A percentile compares a stretch with the other conserved stretches of the same genome.
phyloP scores from a whole-genome alignment of 805 yeast species.

The Kluyveromyces starmeri region DNA sequence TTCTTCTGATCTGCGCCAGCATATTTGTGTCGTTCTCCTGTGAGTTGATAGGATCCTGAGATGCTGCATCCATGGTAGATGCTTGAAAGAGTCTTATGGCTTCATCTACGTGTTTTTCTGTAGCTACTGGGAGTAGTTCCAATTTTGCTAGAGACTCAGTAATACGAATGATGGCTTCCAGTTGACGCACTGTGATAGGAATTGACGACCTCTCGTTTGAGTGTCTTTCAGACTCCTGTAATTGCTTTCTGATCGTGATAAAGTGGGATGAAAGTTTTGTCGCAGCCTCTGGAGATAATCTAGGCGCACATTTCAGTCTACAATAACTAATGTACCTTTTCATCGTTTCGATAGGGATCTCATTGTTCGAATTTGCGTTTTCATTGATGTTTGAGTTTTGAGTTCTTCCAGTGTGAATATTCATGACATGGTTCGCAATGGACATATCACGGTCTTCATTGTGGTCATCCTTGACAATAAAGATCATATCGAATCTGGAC shows the following conservation, averaged over 20 bases:
- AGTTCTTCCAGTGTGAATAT: slow-evolving; percentile 78
- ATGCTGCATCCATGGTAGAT: slow-evolving; percentile 93
- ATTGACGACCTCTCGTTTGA: slow-evolving; percentile 87
- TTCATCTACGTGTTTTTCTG: slow-evolving; percentile 86
- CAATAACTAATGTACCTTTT: slow-evolving; percentile 88
- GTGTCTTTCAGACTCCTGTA: slow-evolving; percentile 70
- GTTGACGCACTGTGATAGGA: slow-evolving; percentile 95
- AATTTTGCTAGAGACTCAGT: slow-evolving; percentile 90
- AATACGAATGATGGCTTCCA: slow-evolving; percentile 94
- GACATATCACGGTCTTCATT: slow-evolving; percentile 75
- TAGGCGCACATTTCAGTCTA: slow-evolving; percentile 84
- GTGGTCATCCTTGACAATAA: slow-evolving; percentile 93
- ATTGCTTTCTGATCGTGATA: slow-evolving; percentile 77
- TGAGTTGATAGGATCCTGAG: slow-evolving; percentile 41
- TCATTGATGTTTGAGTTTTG: slow-evolving; percentile 36
- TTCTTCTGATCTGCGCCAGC: slow-evolving; percentile 61
- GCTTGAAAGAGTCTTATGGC: slow-evolving; percentile 92
- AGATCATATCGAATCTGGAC: slow-evolving; percentile 98
- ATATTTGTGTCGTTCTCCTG: slow-evolving; percentile 47
- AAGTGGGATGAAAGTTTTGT: slow-evolving; percentile 87
- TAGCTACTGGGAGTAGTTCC: slow-evolving; percentile 72
- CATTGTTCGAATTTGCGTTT: slow-evolving; percentile 51
- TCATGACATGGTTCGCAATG: slow-evolving; percentile 92
- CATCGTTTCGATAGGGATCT: slow-evolving; percentile 85
- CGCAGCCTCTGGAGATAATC: slow-evolving; percentile 80